Evolutionary conservation across 441 rosid species (phyloP), one percentile per base, ranked within the genome.

Genomic region (Euphorbia neoarborescens): DNA sequence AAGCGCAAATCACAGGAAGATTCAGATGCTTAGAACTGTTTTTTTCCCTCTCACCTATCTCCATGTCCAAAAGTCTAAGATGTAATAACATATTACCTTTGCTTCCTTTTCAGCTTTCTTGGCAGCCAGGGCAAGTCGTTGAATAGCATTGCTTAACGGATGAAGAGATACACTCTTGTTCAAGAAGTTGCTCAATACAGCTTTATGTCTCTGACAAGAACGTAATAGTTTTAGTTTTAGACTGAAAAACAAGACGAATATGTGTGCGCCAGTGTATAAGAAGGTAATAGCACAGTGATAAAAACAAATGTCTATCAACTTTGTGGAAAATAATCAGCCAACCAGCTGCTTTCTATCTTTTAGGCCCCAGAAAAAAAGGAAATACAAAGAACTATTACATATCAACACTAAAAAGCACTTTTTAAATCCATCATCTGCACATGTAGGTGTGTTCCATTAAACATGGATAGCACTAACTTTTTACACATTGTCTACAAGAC

Each of bases 91-190:
- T 57, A 66, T 68, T 68, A 89, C 96, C 90, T 80, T 79, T 62
- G 91, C 88, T 80, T 93, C 96, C 46, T 76, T 60, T 72, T 82
- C 75, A 59, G 74, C 83, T 71, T 79, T 83, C 80, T 81, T 82
- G 40, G 97, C 90, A 56, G 84, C 91, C 48, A 75, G 66, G 4
- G 63, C 71, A 73, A 91, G 81, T 70, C 82, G 84, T 81, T 85
- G 80, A 70, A 89, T 88, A 48, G 96, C 82, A 60, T 71, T 22
- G 42, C 68, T 78, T 66, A 93, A 56, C 28, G 97, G 93, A 67
- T 75, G 65, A 32, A 86, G 76, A 51, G 87, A 88, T 17, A 81
- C 62, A 57, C 72, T 81, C 66, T 56, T 73, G 73, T 83, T 78
- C 80, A 89, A 61, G 70, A 85, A 69, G n/a, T 76, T 82, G 76